phyloP scores from a whole-genome alignment of 768 basidiomycete genomes.

The Paxillus rubicundulus region DNA sequence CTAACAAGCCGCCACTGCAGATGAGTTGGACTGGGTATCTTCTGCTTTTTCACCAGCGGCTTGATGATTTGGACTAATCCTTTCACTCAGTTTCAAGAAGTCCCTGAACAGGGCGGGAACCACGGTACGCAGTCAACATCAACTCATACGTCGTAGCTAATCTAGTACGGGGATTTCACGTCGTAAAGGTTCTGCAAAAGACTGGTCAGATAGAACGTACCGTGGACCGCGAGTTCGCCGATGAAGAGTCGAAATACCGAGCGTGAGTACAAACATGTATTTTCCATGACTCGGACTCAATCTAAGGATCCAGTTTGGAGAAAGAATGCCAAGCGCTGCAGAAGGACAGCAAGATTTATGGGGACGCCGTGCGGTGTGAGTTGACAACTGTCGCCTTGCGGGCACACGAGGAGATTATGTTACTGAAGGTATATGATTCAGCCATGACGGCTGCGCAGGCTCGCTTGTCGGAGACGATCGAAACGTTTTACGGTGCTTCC shows the following conservation, averaged over 20 bases:
- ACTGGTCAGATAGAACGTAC: conserved; percentile 97
- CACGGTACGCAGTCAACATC: conserved; percentile 51
- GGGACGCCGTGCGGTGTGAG: conserved; percentile 91
- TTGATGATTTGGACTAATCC: background rate
- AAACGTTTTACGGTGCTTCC: conserved; percentile 85
- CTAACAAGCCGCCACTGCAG: background rate
- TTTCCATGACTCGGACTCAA: conserved; percentile 1
- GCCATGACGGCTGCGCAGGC: conserved; percentile 95
- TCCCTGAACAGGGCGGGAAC: conserved; percentile 89
- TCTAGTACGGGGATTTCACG: conserved; percentile 9
- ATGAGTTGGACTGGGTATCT: conserved; percentile 61
- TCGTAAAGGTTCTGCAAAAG: conserved; percentile 84
- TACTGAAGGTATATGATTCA: conserved; percentile 28
- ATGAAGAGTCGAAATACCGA: conserved; percentile 89
- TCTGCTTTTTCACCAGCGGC: background rate
- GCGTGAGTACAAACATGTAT: conserved; percentile 49
- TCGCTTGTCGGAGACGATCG: conserved; percentile 89
- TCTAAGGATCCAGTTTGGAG: conserved; percentile 67
- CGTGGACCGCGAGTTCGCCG: conserved; percentile 88
- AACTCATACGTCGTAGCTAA: background rate
- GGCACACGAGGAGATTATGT: background rate
- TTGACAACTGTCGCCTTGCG: background rate
- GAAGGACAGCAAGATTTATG: conserved; percentile 92
- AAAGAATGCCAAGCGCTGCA: conserved; percentile 93
- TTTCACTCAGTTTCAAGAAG: conserved; percentile 77